These are phyloP conservation scores for Striga asiatica DNA, from an alignment of 257 asterid species.

Conservation along the genomic window DNA sequence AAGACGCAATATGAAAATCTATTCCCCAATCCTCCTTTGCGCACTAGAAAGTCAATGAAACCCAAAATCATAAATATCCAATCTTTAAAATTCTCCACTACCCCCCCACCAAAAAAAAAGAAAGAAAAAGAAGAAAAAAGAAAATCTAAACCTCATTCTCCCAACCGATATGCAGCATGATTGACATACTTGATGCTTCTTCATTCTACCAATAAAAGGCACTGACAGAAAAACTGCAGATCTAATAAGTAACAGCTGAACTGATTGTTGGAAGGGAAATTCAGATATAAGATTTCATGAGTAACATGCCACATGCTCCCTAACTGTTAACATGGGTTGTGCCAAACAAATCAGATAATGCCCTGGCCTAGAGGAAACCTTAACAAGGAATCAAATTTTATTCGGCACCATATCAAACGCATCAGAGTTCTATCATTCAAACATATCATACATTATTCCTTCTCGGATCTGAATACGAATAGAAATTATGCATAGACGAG, in stretches of 20 bases:
- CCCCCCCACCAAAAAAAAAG: background rate
- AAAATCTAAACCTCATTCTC: background rate
- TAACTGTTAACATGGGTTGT: background rate
- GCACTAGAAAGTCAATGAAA: background rate
- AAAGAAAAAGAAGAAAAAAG: background rate
- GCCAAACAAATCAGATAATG: constrained; percentile 9
- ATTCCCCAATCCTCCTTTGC: background rate
- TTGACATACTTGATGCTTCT: background rate
- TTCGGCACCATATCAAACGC: constrained; percentile 11
- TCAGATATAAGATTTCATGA: constrained; percentile 7
- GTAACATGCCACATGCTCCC: background rate
- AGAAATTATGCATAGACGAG: constrained; percentile 3
- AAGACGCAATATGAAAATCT: background rate
- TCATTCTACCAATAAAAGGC: background rate
- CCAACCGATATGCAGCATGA: constrained; percentile 8
- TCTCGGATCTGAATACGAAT: constrained; percentile 28
- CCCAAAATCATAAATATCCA: background rate
- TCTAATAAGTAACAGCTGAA: constrained; percentile 18
- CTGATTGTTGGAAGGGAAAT: background rate
- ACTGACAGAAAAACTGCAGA: constrained; percentile 24
- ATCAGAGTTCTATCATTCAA: constrained; percentile 3
- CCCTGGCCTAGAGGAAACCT: background rate
- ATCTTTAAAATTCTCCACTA: no score
- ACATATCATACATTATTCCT: constrained; percentile 5
- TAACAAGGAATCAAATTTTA: constrained; percentile 10